Base-by-base conservation (phyloP, 371 early-diverging fungal species). In the Lichtheimia ramosa region DNA sequence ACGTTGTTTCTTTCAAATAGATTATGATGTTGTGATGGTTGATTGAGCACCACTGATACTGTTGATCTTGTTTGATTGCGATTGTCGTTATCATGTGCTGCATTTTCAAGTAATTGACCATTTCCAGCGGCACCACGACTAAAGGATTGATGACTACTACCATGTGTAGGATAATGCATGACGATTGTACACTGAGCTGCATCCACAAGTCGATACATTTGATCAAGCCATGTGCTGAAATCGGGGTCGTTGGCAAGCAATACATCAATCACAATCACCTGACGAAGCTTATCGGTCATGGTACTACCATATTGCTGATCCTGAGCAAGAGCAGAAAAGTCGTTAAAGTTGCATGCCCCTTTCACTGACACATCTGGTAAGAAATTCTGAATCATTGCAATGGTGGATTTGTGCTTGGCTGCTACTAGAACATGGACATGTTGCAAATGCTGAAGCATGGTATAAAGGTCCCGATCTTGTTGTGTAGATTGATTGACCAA, bases 161-260 rank as follows among this genome's bases (percentile, higher is more conserved):
- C 65, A 0, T 68, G 68, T 10, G 72, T 70, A 7, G 77, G 77
- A 61, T 77, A 77, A 50, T 74, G 71, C 70, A 74, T 68, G 21
- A 77, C 59, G 15, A 77, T 64, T 20, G 71, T 58, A 25, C 61
- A 41, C 0, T 62, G 56, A 41, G 65, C 51, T 39, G 59, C 59
- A 16, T 64, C 66, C 8, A 46, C 16, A 2, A 59, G 28, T 16
- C 54, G 51, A 16, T 62, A 43, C 14, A 55, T 18, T 21, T 55
- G 56, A 16, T 24, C 14, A 43, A 25, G 7, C 56, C 56, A 55
- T 10, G 27, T 8, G 7, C n/a, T 15, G 43, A 62, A 68, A 46
- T 59, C 58, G 18, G 51, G 42, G 16, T 56, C 51, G 13, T 64
- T 42, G 4, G 56, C 52, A 21, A 69, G 41, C 5, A 59, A 58